Evolutionary conservation across 2,329 filamentous ascomycete species (phyloP), one percentile per base, ranked within the genome.

Genomic region (Helicocarpus griseus): DNA sequence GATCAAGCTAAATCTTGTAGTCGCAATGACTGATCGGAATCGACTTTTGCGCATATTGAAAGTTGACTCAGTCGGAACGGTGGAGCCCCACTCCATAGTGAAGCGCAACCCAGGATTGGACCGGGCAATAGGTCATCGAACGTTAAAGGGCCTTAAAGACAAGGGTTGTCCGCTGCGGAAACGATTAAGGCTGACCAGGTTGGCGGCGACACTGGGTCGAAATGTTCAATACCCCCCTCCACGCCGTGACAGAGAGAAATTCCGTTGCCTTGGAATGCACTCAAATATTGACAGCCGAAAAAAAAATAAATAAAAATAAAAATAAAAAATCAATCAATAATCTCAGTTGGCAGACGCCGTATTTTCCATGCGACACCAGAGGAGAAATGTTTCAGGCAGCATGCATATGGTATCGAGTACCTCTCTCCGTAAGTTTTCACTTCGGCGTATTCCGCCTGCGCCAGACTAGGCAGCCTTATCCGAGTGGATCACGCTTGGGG

Each of bases 391-490:
- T 35, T 35, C 28, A 47, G 44, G 29, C 44, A 47, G 22, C 44
- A 24, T 24, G 44, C 14, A 24, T 21, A n/a, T 36, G 44, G 14
- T 46, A 31, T 6, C 4, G 9, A 35, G 43, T 35, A 26, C 29
- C 11, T 35, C 19, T 22, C 13, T 31, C 5, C 5, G 19, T 7
- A 14, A 24, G 21, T 47, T 35, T 35, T 47, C 17, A 36, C 29
- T 22, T 46, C 44, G 29, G 44, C 44, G 44, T 33, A 35, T 47
- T 47, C 44, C 29, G 21, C 44, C 31, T 35, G 29, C 28, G 22
- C 44, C 19, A 47, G 17, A 22, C 44, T 47, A 47, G 44, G 44
- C 44, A 47, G 44, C 44, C 44, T 47, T 47, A 9, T n/a, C 44
- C 13, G 33, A 9, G 28, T 33, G 28, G 28, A 45, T 45, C 43